Base-by-base conservation (phyloP, 192 early-diverging fungal genomes). In the Spizellomyces punctatus region DNA sequence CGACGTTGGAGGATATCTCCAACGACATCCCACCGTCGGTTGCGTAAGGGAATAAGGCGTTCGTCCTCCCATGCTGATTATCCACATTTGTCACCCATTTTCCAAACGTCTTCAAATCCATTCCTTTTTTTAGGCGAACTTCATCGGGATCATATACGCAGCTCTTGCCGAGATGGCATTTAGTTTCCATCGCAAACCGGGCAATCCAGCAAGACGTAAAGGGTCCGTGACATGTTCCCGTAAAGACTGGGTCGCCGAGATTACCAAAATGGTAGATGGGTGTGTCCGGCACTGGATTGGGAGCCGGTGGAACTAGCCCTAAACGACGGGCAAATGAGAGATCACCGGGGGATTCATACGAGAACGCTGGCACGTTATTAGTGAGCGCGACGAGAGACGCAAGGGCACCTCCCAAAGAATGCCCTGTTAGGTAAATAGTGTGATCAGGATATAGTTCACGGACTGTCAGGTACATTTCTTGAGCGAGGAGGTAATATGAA, bases 201-300 rank as follows among this genome's bases (percentile, higher is more conserved):
- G 82, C 86, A 65, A 85, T 86, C 61, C 88, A 92, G 71, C 89
- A 91, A 43, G 71, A 73, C 16, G 82, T 85, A 5, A 84, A 82
- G 17, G 79, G 76, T 7, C 91, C 92, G 12, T 83, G 81, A 71
- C 96, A 98, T 12, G 87, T 82, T 17, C 96, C 96, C 68, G 90
- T 82, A 75, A 88, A 98, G 42, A 98, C 88, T 6, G 95, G 95
- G 77, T 98, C 96, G 10, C 91, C 92, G 4, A 91, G 90, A 77
- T 98, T 89, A 7, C 95, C 95, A 69, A 96, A 80, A 65, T 98
- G 95, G 75, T 85, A 98, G 46, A 97, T 87, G 43, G 92, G 91
- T 16, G 84, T 42, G 46, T 46, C 49, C 6, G 27, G n/a, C 8
- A 17, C 21, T 71, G 60, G 44, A 69, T 43, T 19, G 47, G 54